Evolutionary conservation across 306 rosid species (phyloP).

Genomic region (Urtica urens): DNA sequence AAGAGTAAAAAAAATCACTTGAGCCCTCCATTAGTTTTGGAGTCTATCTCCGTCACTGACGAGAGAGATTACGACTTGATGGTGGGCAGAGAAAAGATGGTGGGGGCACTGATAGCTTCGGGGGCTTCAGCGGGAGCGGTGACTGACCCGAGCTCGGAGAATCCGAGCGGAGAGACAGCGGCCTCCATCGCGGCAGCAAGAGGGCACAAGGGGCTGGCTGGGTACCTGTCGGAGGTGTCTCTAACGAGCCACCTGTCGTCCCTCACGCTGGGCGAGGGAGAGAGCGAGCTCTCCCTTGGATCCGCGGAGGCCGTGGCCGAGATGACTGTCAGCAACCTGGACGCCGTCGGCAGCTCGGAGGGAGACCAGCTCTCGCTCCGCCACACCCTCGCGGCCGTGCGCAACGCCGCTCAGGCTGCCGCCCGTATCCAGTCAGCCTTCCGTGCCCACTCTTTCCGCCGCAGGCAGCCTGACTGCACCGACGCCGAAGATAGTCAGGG

Average conservation of each 20-base stretch:
- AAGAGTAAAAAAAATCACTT: too few relatives aligned
- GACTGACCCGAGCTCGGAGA: constrained; percentile 70
- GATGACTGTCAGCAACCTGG: constrained; percentile 32
- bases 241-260: constrained; percentile 80
- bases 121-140: constrained; percentile 97
- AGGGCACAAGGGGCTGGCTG: constrained; percentile 91
- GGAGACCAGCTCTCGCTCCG: constrained; percentile 54
- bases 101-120: constrained; percentile 71
- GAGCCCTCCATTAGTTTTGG: too few relatives aligned
- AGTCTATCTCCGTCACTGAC: too few relatives aligned
- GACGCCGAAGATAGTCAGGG: constrained; percentile 33
- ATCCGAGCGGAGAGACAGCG: constrained; percentile 72
- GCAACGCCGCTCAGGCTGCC: constrained; percentile 87
- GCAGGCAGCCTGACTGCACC: constrained; percentile 34
- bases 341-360: too few relatives aligned
- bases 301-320: constrained; percentile 71
- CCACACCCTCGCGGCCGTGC: constrained; percentile 60
- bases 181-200: constrained; percentile 61
- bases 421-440: constrained; percentile 89
- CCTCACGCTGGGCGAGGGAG: constrained; percentile 67
- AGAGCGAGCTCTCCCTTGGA: constrained; percentile 48
- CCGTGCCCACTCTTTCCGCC: constrained; percentile 76
- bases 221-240: constrained; percentile 82
- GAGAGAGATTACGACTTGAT: too few relatives aligned
- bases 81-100: constrained; percentile 87